Base-by-base conservation (phyloP, 139 green algal species). In the Chlamydomonas schloesseri region DNA sequence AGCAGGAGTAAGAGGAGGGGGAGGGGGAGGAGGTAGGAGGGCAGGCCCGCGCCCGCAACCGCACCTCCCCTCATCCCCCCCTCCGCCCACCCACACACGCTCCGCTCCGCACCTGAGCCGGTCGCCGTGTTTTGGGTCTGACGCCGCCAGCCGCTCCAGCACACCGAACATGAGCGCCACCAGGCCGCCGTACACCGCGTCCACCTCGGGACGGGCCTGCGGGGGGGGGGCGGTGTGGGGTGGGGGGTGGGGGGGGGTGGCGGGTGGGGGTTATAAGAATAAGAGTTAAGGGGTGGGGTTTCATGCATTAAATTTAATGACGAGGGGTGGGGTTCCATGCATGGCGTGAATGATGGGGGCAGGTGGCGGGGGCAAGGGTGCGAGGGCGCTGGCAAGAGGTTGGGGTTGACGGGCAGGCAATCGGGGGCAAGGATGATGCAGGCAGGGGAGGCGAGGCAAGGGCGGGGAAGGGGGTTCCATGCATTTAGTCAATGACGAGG, bases 41-140 rank as follows among this genome's bases (percentile, higher is more conserved):
- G 58, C 17, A 13, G 53, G 42, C 55, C 55, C 55, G 2, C 20
- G 2, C 55, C 2, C 55, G 2, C 55, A 62, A 3, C 6, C 55
- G 55, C 55, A 62, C 4, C 6, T 11, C 10, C 28, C 21, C 62
- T 21, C 62, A 14, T 2, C 62, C 24, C 24, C 62, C 24, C 11
- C 62, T 13, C 62, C 24, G 11, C 17, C 62, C 58, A 67, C 62
- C 24, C 62, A 69, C 62, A 20, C 60, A 90, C 78, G 15, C 78
- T 23, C 37, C 42, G 6, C 42, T 8, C 5, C 42, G 42, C 42
- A 8, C 42, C 42, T 50, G 42, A 93, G 82, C 36, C 89, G 86
- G 72, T 93, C 87, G 11, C 78, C 81, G 65, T 93, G 91, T 76
- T 94, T 94, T 29, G 89, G 24, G 75, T 94, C 89, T 17, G 65